Percentiles rank a stretch among this genome's conserved stretches.
Evolutionary conservation across 163 green algal species (phyloP).

Genomic region (Smithsoniella earleae): DNA sequence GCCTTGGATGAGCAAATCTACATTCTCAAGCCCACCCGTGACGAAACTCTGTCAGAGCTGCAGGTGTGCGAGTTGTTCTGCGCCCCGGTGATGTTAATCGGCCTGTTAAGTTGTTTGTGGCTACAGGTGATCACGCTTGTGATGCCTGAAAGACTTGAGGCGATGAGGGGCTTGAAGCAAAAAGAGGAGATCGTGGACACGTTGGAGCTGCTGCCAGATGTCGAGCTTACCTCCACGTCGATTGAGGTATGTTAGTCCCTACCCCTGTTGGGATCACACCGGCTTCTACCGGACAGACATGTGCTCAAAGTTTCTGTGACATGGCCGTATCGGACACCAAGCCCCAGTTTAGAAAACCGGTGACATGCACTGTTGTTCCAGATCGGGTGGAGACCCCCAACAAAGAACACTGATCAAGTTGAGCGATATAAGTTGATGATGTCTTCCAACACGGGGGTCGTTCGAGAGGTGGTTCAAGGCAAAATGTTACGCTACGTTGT

Average conservation of each 20-base stretch:
- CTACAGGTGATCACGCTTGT: constrained; percentile 48
- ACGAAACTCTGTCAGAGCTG: constrained; percentile 57
- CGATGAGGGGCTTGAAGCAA: constrained; percentile 50
- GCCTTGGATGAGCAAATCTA: constrained; percentile 58
- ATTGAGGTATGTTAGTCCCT: constrained; percentile 16
- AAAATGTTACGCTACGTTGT: constrained; percentile 43
- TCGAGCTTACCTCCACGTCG: constrained; percentile 7
- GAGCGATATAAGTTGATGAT: constrained; percentile 77
- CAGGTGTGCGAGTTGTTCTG: too few relatives aligned
- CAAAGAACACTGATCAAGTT: constrained; percentile 62
- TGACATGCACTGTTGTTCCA: constrained; percentile 38
- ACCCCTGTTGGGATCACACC: background rate
- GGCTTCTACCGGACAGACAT: background rate
- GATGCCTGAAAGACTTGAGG: constrained; percentile 62
- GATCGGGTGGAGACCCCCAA: constrained; percentile 55
- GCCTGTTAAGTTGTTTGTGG: too few relatives aligned
- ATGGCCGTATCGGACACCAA: background rate
- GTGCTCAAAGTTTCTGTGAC: background rate
- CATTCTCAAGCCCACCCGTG: constrained; percentile 56
- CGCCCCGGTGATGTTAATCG: too few relatives aligned
- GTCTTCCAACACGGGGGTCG: constrained; percentile 56
- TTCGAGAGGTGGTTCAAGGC: constrained; percentile 52
- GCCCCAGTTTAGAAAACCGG: background rate
- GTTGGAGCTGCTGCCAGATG: constrained; percentile 52
- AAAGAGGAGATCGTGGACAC: constrained; percentile 42